Percentiles rank a stretch among this genome's conserved stretches.
Conservation (phyloP, 2,329 filamentous ascomycete genomes). For the Ascochyta pisi region DNA sequence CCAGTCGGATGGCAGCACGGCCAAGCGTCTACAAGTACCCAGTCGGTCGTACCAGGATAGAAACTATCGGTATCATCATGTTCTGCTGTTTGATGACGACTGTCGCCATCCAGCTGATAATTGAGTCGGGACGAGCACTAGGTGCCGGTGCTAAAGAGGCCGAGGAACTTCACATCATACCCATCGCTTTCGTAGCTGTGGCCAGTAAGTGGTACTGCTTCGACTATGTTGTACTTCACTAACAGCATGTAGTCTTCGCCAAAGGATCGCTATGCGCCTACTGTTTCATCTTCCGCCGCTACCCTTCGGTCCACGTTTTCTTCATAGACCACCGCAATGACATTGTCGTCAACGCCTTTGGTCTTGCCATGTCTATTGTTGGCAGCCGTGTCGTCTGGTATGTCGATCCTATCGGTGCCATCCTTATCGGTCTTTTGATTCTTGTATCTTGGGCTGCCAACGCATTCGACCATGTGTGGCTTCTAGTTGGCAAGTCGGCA, state of each 20-base stretch:
- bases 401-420: slow-evolving; percentile 67
- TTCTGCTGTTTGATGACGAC: slow-evolving; percentile 73
- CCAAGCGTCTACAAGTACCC: slow-evolving; percentile 69
- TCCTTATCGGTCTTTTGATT: slow-evolving; percentile 66
- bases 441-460: slow-evolving; percentile 68
- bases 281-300: slow-evolving; percentile 61
- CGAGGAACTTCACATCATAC: slow-evolving; percentile 60
- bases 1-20: slow-evolving; percentile 64
- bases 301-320: slow-evolving; percentile 64
- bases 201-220: slow-evolving; percentile 55
- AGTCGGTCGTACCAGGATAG: slow-evolving; percentile 67
- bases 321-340: slow-evolving; percentile 66
- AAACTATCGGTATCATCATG: slow-evolving; percentile 70
- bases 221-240: slow-evolving; percentile 9
- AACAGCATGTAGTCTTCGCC: slow-evolving; percentile 53
- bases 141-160: slow-evolving; percentile 53
- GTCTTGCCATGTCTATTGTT: slow-evolving; percentile 63
- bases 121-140: slow-evolving; percentile 64
- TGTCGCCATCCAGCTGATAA: slow-evolving; percentile 66
- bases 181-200: slow-evolving; percentile 61
- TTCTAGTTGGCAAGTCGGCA: slow-evolving; percentile 68
- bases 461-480: slow-evolving; percentile 67
- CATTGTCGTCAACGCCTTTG: slow-evolving; percentile 63
- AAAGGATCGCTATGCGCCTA: slow-evolving; percentile 62
- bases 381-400: slow-evolving; percentile 64